Conservation (phyloP, 2,329 filamentous ascomycete genomes). For the Pseudocercospora macadamiae region DNA sequence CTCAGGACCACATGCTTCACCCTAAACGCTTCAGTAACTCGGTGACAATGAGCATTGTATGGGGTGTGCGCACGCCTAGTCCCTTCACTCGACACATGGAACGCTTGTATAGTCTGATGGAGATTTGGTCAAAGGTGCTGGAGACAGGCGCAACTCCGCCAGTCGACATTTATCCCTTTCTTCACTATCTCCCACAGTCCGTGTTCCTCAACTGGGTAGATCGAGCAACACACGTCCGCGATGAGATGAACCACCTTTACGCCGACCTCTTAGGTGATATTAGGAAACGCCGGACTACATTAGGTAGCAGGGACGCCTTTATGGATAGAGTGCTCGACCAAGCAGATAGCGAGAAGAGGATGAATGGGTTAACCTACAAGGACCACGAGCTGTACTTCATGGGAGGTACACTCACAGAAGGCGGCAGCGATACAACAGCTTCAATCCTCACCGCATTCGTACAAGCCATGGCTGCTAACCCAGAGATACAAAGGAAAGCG, state of each 20-base stretch:
- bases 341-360: constrained; percentile 25
- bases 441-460: constrained; percentile 43
- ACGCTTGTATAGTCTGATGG: constrained; percentile 47
- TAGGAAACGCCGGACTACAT: constrained; percentile 32
- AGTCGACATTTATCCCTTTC: constrained; percentile 51
- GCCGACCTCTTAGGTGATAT: constrained; percentile 42
- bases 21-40: constrained; percentile 55
- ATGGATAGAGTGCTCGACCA: constrained; percentile 49
- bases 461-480: constrained; percentile 38
- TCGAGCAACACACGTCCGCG: constrained; percentile 42
- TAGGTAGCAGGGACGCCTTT: constrained; percentile 37
- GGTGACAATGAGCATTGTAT: constrained; percentile 47
- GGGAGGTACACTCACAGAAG: constrained; percentile 38
- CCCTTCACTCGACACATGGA: constrained; percentile 28
- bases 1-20: constrained; percentile 52
- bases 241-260: constrained; percentile 49
- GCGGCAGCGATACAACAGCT: constrained; percentile 34
- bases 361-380: constrained; percentile 29
- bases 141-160: constrained; percentile 55
- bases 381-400: constrained; percentile 45
- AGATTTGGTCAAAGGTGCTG: constrained; percentile 49
- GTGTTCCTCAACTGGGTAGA: constrained; percentile 46
- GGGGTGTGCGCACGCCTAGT: constrained; percentile 33
- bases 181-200: constrained; percentile 48
- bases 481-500: constrained; percentile 35